Evolutionary conservation across 164 flowering plant genomes (phyloP).

Genomic region (Pachysandra terminalis): DNA sequence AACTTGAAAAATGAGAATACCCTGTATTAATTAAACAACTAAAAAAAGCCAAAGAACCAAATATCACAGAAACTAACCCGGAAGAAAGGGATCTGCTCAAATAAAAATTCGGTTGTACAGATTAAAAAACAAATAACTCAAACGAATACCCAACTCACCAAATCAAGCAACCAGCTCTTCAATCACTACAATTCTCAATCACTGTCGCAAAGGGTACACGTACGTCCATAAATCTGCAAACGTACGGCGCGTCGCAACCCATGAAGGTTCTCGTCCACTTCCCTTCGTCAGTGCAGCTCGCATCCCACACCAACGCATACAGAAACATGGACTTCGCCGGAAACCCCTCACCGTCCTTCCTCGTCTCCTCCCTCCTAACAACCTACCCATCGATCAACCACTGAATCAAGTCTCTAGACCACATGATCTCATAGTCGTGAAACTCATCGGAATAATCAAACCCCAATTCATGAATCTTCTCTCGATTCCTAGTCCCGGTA

Average conservation of each 20-base stretch:
- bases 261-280: constrained; percentile 47
- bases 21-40: too few relatives aligned
- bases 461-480: constrained; percentile 43
- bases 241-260: constrained; percentile 51
- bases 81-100: background rate
- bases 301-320: constrained; percentile 63
- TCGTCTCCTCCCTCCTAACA: constrained; percentile 42
- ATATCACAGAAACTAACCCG: too few relatives aligned
- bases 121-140: background rate
- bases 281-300: constrained; percentile 48
- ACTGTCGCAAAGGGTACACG: constrained; percentile 33
- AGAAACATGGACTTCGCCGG: constrained; percentile 51
- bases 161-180: constrained; percentile 1
- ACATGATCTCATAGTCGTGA: constrained; percentile 48
- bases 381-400: constrained; percentile 51
- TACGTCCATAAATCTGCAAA: constrained; percentile 40
- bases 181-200: constrained; percentile 6
- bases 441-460: constrained; percentile 48
- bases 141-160: constrained; percentile 9
- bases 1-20: too few relatives aligned
- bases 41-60: too few relatives aligned
- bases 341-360: constrained; percentile 29
- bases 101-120: background rate
- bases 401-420: constrained; percentile 37
- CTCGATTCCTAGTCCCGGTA: constrained; percentile 39